Base-by-base conservation (phyloP, 2,329 filamentous ascomycete genomes). In the Colletotrichum musae region DNA sequence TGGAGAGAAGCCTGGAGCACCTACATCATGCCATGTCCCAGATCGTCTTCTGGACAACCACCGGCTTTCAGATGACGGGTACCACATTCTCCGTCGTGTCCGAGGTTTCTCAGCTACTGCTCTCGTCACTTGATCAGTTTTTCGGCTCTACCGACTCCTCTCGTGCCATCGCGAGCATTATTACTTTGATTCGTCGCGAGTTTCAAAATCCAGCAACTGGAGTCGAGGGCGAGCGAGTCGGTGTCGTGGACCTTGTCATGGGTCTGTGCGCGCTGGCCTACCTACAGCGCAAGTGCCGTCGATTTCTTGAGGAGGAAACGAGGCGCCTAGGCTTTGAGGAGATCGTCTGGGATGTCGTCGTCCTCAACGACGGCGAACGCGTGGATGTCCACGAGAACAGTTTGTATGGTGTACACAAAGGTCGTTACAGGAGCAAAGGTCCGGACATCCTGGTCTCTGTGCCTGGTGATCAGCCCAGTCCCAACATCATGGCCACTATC, bases 131-230 rank as follows among this genome's bases (percentile, higher is more conserved):
- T 24, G 90, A 92, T 74, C 87, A 89, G 71, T 86, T 92, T 47
- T 87, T 92, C 32, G 90, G 90, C 15, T 90, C 88, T 2, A 92
- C 90, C n/a, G 90, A 92, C 75, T 91, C 89, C 2, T 92, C 90
- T 2, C 82, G 89, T 48, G 90, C 90, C 12, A 90, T 92, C 68
- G 88, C 89, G 2, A 90, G 89, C 75, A 92, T 92, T 74, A 85
- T 92, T 72, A 87, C 87, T 1, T 80, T 92, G 39, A 86, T 92
- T 54, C 85, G 88, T 36, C 85, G 89, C 66, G 90, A 92, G 76
- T 91, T 92, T 68, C 85, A 87, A 60, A 90, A 91, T 67, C 88
- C 89, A 0, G 85, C 87, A 9, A 91, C 89, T 0, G 89, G 89
- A 5, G 80, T 82, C 3, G 82, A 85, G 53, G 88, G 88, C 9